phyloP scores from a whole-genome alignment of 257 asterid genomes.

The Henckelia pumila region DNA sequence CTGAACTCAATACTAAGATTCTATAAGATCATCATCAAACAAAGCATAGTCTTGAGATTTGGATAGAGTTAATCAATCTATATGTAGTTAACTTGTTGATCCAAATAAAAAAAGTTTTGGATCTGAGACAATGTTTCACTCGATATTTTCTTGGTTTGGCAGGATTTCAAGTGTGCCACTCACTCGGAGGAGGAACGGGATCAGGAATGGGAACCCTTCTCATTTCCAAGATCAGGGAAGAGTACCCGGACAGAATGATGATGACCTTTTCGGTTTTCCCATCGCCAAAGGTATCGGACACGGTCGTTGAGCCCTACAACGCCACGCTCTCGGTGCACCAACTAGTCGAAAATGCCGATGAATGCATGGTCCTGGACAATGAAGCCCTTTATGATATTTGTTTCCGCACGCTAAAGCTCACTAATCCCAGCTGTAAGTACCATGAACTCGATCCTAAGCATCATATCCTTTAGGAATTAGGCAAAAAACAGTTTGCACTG shows the following conservation, averaged over 20 bases:
- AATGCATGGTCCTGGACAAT: slow-evolving; percentile 72
- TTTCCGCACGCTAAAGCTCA: slow-evolving; percentile 76
- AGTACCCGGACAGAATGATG: slow-evolving; percentile 79
- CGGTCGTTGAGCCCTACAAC: slow-evolving; percentile 76
- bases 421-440: slow-evolving; percentile 77
- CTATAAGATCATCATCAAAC: too few species aligned
- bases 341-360: slow-evolving; percentile 73
- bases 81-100: background rate
- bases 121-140: background rate
- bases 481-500: too few species aligned
- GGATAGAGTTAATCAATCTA: background rate
- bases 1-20: too few species aligned
- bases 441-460: background rate
- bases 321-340: slow-evolving; percentile 80
- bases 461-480: too few species aligned
- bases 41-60: too few species aligned
- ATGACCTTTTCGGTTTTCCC: slow-evolving; percentile 71
- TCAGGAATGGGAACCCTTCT: slow-evolving; percentile 74
- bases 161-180: slow-evolving; percentile 76
- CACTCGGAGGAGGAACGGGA: slow-evolving; percentile 76
- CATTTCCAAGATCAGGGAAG: slow-evolving; percentile 73
- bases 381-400: slow-evolving; percentile 80
- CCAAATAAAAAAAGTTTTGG: background rate
- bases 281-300: slow-evolving; percentile 75
- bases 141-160: background rate